Evolutionary conservation across 2,329 filamentous ascomycete species (phyloP).

Genomic region (Fonsecaea pugnacius): DNA sequence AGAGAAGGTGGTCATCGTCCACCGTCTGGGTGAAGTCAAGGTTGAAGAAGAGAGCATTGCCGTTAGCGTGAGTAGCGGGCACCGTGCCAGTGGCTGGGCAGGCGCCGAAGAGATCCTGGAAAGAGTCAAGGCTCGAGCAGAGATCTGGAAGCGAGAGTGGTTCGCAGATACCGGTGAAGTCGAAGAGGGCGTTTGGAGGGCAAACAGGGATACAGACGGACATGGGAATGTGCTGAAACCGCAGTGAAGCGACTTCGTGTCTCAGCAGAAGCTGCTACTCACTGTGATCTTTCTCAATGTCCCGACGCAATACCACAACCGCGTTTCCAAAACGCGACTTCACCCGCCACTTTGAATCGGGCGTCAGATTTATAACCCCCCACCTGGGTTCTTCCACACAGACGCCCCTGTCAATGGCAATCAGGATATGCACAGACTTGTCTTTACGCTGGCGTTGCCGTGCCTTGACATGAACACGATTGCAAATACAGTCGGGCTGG

Average conservation of each 20-base stretch:
- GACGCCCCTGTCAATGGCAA: not conserved
- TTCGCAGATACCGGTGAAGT: slow-evolving; percentile 36
- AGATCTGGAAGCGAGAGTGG: slow-evolving; percentile 64
- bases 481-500: not conserved
- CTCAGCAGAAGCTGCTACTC: not conserved
- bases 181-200: slow-evolving; percentile 37
- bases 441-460: not conserved
- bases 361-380: not conserved
- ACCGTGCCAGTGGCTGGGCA: slow-evolving; percentile 82
- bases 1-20: slow-evolving; percentile 75
- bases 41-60: slow-evolving; percentile 93
- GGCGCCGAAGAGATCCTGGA: slow-evolving; percentile 90
- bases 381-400: not conserved
- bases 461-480: not conserved
- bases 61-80: slow-evolving; percentile 81
- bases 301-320: not conserved
- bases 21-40: slow-evolving; percentile 82
- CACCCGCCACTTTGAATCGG: not conserved
- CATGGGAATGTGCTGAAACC: slow-evolving; percentile 26
- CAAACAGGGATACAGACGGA: slow-evolving; percentile 36
- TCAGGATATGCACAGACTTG: not conserved
- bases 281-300: not conserved
- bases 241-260: not conserved
- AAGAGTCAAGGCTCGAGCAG: slow-evolving; percentile 80
- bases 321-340: not conserved